phyloP scores from a whole-genome alignment of 1,284 basidiomycete species.

The Sphagnurus paluster region DNA sequence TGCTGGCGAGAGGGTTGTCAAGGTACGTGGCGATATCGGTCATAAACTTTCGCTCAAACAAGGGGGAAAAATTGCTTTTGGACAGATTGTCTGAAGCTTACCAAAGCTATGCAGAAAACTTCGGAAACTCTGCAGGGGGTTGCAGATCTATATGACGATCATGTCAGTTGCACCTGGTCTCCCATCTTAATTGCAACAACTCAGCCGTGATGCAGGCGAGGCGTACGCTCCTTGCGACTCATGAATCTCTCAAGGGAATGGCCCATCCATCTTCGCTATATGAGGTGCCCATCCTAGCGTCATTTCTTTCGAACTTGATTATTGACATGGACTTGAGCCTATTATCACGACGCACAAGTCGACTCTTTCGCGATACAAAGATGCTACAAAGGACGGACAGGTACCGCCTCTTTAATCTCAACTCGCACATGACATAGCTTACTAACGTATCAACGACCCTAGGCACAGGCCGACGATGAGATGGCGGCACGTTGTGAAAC shows the following conservation, averaged over 20 bases:
- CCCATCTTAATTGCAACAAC: background rate
- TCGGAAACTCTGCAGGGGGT: constrained; percentile 74
- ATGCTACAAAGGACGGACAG: constrained; percentile 40
- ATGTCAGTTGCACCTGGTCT: constrained; percentile 46
- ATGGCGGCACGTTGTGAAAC: constrained; percentile 80
- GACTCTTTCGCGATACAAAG: constrained; percentile 63
- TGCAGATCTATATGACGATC: constrained; percentile 77
- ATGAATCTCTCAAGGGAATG: constrained; percentile 74
- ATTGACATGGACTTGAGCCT: constrained; percentile 38
- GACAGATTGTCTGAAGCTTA: constrained; percentile 70
- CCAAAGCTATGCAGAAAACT: constrained; percentile 78
- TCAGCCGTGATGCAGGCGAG: constrained; percentile 50
- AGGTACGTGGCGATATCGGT: constrained; percentile 38
- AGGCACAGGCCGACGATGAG: constrained; percentile 69
- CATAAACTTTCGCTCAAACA: background rate
- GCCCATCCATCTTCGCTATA: constrained; percentile 75
- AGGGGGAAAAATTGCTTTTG: background rate
- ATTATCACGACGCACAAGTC: constrained; percentile 72
- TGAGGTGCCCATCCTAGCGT: constrained; percentile 40
- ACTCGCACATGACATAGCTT: too few relatives aligned
- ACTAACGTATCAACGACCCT: too few relatives aligned
- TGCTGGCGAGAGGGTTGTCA: constrained; percentile 80
- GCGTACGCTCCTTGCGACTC: constrained; percentile 66
- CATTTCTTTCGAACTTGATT: background rate
- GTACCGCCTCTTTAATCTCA: constrained; percentile 23